These are phyloP conservation scores for Acrocalymma vagum DNA, from an alignment of 2,329 filamentous ascomycete species.

Conservation along the genomic window DNA sequence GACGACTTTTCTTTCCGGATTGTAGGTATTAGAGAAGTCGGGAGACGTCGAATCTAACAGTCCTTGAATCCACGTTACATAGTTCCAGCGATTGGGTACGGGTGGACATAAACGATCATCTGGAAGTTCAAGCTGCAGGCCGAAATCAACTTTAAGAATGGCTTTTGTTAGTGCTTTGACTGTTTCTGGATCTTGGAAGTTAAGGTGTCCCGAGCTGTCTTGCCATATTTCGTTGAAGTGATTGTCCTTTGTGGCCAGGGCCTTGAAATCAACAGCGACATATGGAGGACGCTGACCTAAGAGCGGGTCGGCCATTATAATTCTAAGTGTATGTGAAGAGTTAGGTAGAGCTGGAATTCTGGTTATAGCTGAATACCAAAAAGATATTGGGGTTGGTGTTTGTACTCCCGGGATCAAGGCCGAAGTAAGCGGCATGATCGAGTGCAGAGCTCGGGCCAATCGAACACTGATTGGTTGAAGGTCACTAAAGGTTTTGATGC, in stretches of 20 bases:
- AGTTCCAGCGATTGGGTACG: slow-evolving; percentile 79
- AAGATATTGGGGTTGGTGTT: too few species aligned
- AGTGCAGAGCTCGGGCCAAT: slow-evolving; percentile 27
- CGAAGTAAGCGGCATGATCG: too few species aligned
- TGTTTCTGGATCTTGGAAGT: slow-evolving; percentile 81
- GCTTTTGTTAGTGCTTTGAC: slow-evolving; percentile 81
- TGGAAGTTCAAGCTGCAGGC: slow-evolving; percentile 74
- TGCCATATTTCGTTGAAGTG: slow-evolving; percentile 65
- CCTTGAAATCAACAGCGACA: slow-evolving; percentile 67
- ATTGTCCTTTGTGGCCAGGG: slow-evolving; percentile 65
- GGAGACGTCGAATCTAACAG: slow-evolving; percentile 75
- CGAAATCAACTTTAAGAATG: slow-evolving; percentile 79
- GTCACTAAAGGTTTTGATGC: too few species aligned
- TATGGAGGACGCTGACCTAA: slow-evolving; percentile 54
- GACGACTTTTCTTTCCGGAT: slow-evolving; percentile 61
- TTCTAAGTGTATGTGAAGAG: too few species aligned
- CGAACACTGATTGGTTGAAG: slow-evolving; percentile 28
- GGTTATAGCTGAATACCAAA: too few species aligned
- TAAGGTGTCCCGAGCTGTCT: slow-evolving; percentile 65
- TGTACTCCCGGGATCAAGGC: too few species aligned
- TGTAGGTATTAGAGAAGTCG: slow-evolving; percentile 55
- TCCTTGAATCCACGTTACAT: slow-evolving; percentile 86
- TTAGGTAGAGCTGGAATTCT: too few species aligned
- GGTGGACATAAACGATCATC: slow-evolving; percentile 85
- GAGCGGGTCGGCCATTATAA: too few species aligned